Evolutionary conservation across 768 basidiomycete species (phyloP).

Genomic region (Rhizopogon sp.): DNA sequence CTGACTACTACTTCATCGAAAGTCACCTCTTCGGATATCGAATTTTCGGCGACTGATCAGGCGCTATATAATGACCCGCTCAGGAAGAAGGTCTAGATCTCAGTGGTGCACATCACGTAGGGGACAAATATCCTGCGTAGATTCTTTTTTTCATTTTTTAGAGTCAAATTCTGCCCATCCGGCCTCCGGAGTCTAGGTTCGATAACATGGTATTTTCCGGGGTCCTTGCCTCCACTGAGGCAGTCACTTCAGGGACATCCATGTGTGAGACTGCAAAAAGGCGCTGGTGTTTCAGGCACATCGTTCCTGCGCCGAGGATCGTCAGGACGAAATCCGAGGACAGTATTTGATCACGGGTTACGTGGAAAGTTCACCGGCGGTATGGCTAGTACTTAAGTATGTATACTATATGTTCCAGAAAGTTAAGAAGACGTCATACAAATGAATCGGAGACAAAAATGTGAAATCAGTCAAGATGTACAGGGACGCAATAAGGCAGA

Average conservation of each 20-base stretch:
- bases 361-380: constrained; percentile 4
- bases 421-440: not conserved
- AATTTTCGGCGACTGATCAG: not conserved
- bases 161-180: too few relatives aligned
- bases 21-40: not conserved
- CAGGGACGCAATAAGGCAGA: constrained; percentile 1
- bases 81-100: not conserved
- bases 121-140: not conserved
- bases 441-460: constrained; percentile 1
- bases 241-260: constrained; percentile 17
- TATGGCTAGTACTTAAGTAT: not conserved
- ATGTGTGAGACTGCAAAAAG: constrained; percentile 21
- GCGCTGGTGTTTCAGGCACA: constrained; percentile 11
- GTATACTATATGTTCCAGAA: constrained; percentile 17
- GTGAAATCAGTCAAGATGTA: not conserved
- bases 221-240: not conserved
- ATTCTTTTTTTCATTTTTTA: too few relatives aligned
- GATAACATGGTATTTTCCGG: not conserved
- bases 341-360: constrained; percentile 11
- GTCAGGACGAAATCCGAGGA: constrained; percentile 23
- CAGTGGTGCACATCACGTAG: not conserved
- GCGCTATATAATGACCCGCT: not conserved
- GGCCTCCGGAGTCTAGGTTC: not conserved
- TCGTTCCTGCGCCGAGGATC: constrained; percentile 24
- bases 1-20: not conserved